Base-by-base conservation (phyloP, 2,329 filamentous ascomycete species). In the Cladophialophora immunda region DNA sequence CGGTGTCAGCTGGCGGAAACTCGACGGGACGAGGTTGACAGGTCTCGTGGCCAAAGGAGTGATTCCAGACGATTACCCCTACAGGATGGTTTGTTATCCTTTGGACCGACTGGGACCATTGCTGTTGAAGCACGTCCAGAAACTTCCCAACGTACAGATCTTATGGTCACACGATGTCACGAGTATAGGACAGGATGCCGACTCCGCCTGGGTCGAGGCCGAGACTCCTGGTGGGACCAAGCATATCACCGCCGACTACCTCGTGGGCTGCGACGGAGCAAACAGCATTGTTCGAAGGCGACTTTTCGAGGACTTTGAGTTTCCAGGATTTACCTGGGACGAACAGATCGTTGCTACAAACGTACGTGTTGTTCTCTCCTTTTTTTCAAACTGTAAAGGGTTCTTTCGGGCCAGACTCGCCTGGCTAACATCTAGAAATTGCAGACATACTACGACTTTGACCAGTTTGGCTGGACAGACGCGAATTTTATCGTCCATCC, bases 391-490 rank as follows among this genome's bases (percentile, higher is more conserved):
- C n/a, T n/a, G n/a, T n/a, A n/a, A n/a, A n/a, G n/a, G n/a, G n/a
- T n/a, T n/a, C n/a, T n/a, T n/a, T n/a, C n/a, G n/a, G n/a, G n/a
- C n/a, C n/a, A n/a, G n/a, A n/a, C n/a, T n/a, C n/a, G n/a, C n/a
- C n/a, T n/a, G n/a, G n/a, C n/a, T n/a, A n/a, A n/a, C n/a, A n/a
- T n/a, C n/a, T n/a, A n/a, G n/a, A n/a, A n/a, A n/a, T n/a, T 7
- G 6, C 47, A 89, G 86, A 85, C 86, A 13, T 89, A 89, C 73
- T 88, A 89, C 67, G 85, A 88, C 70, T 87, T 89, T 65, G 78
- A 81, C 7, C 83, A 83, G 88, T 69, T 66, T 45, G 56, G 56
- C 7, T 70, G 60, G 64, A 36, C 47, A 5, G 68, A 70, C 47
- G 58, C 66, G 5, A 70, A 88, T 74, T 89, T 89, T 75, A 85